Evolutionary conservation across 345 rosid species (phyloP), one percentile per base, ranked within the genome.

Genomic region (Boechera stricta): DNA sequence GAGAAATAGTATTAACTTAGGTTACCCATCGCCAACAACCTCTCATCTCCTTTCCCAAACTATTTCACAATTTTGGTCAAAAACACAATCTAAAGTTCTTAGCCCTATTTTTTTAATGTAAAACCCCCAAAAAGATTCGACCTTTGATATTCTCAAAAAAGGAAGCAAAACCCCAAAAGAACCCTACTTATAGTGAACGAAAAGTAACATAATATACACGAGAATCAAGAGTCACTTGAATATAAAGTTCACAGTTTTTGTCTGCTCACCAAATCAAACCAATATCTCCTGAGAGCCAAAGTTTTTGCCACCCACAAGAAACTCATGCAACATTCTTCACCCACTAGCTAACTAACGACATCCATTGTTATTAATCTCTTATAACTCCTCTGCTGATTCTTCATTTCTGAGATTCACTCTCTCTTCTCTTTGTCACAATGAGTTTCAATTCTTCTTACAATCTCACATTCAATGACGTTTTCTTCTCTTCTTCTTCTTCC

Each of bases 231-330:
- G 36, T 42, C 60, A 60, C 73, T 70, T 44, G 58, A 77, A 10
- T 61, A 54, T 63, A 32, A 66, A 67, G 64, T 39, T 63, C 81
- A 76, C 73, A 62, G 54, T 64, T 44, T 64, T 77, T 87, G 87
- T 91, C 89, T 58, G 97, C 80, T 91, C 92, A 91, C 97, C 98
- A 90, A 91, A 88, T 90, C 87, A 77, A 77, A 91, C 91, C 90
- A 84, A 82, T 51, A 48, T 49, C 38, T 77, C 66, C 28, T 16
- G 52, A 56, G 28, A 54, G 73, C 79, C 78, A 83, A 45, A 73
- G 86, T 83, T 45, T 18, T 53, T 80, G 16, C 74, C 68, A 53
- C 80, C 84, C 75, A 54, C 84, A 80, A 79, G 81, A 71, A 55
- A 66, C 65, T 9, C 68, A 52, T 49, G 67, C 29, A 57, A 67